Base-by-base conservation (phyloP, 2,329 filamentous ascomycete species). In the Lasiodiplodia theobromae region DNA sequence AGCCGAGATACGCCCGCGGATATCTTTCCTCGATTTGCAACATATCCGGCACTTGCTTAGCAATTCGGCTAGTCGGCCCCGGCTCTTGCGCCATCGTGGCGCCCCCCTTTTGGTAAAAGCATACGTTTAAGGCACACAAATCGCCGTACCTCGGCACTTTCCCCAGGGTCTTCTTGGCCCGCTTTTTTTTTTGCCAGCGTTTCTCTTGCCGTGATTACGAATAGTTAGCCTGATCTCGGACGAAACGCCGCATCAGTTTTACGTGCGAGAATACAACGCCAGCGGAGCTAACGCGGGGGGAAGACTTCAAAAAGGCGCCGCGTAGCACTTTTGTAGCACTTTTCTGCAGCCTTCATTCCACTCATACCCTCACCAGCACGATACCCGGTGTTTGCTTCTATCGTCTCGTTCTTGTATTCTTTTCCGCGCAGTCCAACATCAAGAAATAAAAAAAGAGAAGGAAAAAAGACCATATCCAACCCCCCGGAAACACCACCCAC, bases 81-180 rank as follows among this genome's bases (percentile, higher is more conserved):
- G 51, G 16, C 14, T 6, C 23, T 53, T 53, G 11, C 21, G 51
- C 25, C 21, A 11, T 28, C 2, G 21, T 34, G 7, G 8, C 31
- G 31, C 51, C 51, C 25, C 34, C 28, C 21, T 21, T 14, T 7
- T 34, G 34, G 28, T n/a, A 11, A 23, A 34, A 38, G 53, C 16
- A 11, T 16, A 34, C 14, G 53, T 14, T 18, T 21, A 34, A 10
- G 31, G 31, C 31, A 34, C 31, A 34, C 34, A 21, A 25, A 60
- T 7, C 16, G 34, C 31, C 16, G 38, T 44, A 12, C 58, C 58
- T 63, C 58, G 58, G 58, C 31, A 63, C 58, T 63, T 63, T 18
- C n/a, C 4, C 56, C 31, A 23, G 38, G 14, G 38, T 23, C n/a
- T 10, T 3, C n/a, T 18, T 6, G 44, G 37, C 25, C 58, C 58